Base-by-base conservation (phyloP, 306 rosid genomes). In the Leucaena leucocephala region DNA sequence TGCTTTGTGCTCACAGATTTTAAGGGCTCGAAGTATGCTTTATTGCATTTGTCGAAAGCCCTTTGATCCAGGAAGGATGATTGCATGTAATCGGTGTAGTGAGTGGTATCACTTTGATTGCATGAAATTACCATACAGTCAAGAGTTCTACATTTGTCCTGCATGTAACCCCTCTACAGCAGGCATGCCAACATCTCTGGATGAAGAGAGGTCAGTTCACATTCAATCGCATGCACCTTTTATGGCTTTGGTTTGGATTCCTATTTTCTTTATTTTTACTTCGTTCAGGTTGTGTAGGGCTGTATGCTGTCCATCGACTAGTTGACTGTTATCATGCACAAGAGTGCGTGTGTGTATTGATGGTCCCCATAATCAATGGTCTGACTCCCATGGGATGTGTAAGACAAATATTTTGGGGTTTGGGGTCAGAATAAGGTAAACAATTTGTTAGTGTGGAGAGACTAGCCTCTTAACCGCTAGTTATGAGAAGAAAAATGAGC, bases 81-180 rank as follows among this genome's bases (percentile, higher is more conserved):
- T 92, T 84, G 95, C 98, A 12, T 95, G 98, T 81, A 91, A 86
- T 80, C 86, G 77, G 22, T 95, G 98, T 79, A 88, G 82, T 57
- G 98, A 95, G 77, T 95, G 98, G 98, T 95, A 95, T 84, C 98
- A 95, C 87, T 92, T 90, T 68, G 98, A 91, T 79, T 95, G 98
- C 85, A 83, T 95, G 87, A 88, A 91, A 69, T 79, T 95, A 76
- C 78, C 52, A 52, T 71, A 83, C 68, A 46, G 86, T 5, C 91
- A 87, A 68, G 87, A 86, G 77, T 76, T 83, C 78, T 95, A 92
- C 90, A 87, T 88, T 44, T 95, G 98, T 82, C 97, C 98, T 58
- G 96, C 97, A 42, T 95, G 98, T 73, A 84, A 70, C 80, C 98
- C 98, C 48, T 83, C 39, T 75, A 45, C 74, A 15, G 78, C 76